phyloP scores from a whole-genome alignment of 2,329 filamentous ascomycete genomes.

The Venturiaceae sp. region DNA sequence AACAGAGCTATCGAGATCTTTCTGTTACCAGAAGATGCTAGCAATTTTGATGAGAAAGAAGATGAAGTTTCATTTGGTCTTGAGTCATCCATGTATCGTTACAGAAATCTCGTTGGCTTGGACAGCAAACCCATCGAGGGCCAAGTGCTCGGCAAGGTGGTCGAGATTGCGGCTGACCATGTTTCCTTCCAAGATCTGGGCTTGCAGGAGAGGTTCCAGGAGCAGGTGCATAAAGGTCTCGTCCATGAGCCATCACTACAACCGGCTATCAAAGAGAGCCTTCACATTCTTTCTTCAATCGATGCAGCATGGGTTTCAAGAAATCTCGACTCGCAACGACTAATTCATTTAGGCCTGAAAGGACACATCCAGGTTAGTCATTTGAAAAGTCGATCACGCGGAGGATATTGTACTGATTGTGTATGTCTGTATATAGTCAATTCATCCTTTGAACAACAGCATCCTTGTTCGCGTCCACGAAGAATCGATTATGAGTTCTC shows the following conservation, averaged over 20 bases:
- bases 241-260: neutral
- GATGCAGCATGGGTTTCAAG: slow-evolving; percentile 1
- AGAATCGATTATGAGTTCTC: neutral
- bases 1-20: slow-evolving; percentile 90
- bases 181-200: slow-evolving; percentile 22
- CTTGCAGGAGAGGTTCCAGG: slow-evolving; percentile 1
- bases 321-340: neutral
- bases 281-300: neutral
- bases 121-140: slow-evolving; percentile 10
- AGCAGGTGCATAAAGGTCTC: slow-evolving; percentile 7
- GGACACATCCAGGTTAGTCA: slow-evolving; percentile 21
- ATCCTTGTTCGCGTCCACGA: slow-evolving; percentile 21
- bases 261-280: neutral
- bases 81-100: slow-evolving; percentile 28
- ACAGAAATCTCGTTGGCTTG: slow-evolving; percentile 19
- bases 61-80: slow-evolving; percentile 17
- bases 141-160: neutral
- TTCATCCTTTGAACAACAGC: slow-evolving; percentile 38
- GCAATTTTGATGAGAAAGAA: neutral
- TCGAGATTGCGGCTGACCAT: slow-evolving; percentile 22
- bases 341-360: neutral
- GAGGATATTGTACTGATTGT: slow-evolving; percentile 20
- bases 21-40: slow-evolving; percentile 30
- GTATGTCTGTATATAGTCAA: slow-evolving; percentile 24
- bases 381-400: neutral